Evolutionary conservation across 2,329 filamentous ascomycete species (phyloP).

Genomic region (Rhinocladiella similis): DNA sequence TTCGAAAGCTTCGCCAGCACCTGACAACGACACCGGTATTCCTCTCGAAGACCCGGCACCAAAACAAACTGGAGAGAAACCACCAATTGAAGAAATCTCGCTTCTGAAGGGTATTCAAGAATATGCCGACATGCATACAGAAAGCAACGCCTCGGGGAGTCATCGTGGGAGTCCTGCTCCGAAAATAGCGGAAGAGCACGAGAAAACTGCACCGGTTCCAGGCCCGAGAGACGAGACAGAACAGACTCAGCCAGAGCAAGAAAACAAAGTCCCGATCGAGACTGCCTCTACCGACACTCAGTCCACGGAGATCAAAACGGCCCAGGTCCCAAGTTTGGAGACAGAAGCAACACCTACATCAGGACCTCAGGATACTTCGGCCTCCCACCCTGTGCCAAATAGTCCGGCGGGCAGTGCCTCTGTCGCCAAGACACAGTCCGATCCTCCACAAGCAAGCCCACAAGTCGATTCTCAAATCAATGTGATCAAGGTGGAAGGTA

Average conservation of each 20-base stretch:
- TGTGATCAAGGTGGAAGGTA: constrained; percentile 4
- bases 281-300: background rate
- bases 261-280: background rate
- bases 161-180: constrained; percentile 2
- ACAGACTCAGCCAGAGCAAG: background rate
- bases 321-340: no score
- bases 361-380: no score
- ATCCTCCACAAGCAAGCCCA: background rate
- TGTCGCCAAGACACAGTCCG: background rate
- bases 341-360: no score
- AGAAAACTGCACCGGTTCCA: background rate
- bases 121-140: constrained; percentile 35
- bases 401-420: no score
- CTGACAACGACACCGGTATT: background rate
- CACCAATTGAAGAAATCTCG: constrained; percentile 2
- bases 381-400: no score
- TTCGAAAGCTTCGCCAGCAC: background rate
- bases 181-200: background rate
- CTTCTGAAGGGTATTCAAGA: constrained; percentile 48
- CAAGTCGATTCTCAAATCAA: background rate
- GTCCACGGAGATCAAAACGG: no score
- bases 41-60: background rate
- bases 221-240: background rate
- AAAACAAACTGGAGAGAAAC: background rate
- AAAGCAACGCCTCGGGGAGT: constrained; percentile 6